Evolutionary conservation across 2,329 filamentous ascomycete genomes (phyloP).

Genomic region (Sporothrix curviconia): DNA sequence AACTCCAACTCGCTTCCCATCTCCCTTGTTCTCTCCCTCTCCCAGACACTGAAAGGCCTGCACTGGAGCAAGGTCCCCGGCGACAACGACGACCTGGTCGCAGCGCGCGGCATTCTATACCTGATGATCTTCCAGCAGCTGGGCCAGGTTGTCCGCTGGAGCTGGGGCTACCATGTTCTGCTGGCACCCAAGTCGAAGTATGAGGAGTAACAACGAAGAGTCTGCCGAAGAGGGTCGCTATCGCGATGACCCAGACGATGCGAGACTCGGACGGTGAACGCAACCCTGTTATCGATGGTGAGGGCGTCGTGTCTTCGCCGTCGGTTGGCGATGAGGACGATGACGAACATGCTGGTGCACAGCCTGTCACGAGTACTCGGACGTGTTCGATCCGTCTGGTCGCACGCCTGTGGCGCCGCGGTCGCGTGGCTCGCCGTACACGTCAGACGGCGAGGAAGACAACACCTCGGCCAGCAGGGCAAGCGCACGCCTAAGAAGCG

Average conservation of each 20-base stretch:
- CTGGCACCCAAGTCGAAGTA: constrained; percentile 78
- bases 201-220: constrained; percentile 53
- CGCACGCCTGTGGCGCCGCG: constrained; percentile 47
- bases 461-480: constrained; percentile 11
- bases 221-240: constrained; percentile 54
- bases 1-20: constrained; percentile 98
- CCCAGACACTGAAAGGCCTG: constrained; percentile 82
- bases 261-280: constrained; percentile 37
- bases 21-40: constrained; percentile 87
- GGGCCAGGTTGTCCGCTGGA: constrained; percentile 92
- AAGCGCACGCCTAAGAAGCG: constrained; percentile 22
- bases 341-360: constrained; percentile 28
- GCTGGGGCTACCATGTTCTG: constrained; percentile 93
- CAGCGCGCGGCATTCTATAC: constrained; percentile 87
- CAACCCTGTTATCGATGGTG: constrained; percentile 38
- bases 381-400: constrained; percentile 48
- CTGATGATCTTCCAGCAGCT: constrained; percentile 96
- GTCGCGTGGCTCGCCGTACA: constrained; percentile 43
- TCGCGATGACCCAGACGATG: constrained; percentile 37
- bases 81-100: constrained; percentile 93
- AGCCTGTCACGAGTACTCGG: constrained; percentile 39
- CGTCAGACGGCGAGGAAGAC: constrained; percentile 43
- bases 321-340: constrained; percentile 27
- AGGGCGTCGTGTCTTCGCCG: neutral
- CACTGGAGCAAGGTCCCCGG: constrained; percentile 89